Percentiles rank a stretch among this genome's conserved stretches.
phyloP scores from a whole-genome alignment of 2,329 filamentous ascomycete species.

The Didymella glomerata region DNA sequence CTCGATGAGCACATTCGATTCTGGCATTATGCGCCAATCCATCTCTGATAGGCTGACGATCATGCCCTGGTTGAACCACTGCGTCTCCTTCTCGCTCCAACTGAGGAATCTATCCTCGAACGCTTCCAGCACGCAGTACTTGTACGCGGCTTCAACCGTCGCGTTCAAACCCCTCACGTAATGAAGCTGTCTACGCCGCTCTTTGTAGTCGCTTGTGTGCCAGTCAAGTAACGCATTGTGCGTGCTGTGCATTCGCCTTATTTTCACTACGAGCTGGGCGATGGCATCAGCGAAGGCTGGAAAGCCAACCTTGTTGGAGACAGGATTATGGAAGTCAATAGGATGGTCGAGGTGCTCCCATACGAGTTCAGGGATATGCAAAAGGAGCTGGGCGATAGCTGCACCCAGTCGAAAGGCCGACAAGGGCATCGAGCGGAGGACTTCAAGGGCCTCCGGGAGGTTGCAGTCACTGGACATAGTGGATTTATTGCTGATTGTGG shows the following conservation, averaged over 20 bases:
- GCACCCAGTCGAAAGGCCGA: slow-evolving; percentile 1
- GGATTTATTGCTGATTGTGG: background rate
- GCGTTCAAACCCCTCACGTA: background rate
- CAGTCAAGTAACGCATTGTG: background rate
- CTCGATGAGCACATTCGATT: slow-evolving; percentile 18
- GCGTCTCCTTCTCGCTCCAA: slow-evolving; percentile 19
- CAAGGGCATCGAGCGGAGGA: background rate
- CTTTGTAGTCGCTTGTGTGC: background rate
- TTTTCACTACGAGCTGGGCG: background rate
- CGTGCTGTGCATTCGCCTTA: background rate
- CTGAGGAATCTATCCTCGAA: slow-evolving; percentile 18
- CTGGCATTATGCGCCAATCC: background rate
- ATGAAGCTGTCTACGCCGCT: background rate
- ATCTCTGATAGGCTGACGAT: background rate
- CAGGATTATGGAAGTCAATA: background rate
- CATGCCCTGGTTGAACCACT: slow-evolving; percentile 30
- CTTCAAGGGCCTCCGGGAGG: background rate
- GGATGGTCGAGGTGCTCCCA: background rate
- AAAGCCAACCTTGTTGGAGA: background rate
- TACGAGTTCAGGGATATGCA: background rate
- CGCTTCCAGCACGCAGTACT: slow-evolving; percentile 6
- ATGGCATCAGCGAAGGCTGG: background rate
- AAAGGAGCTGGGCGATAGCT: background rate
- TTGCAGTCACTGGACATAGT: background rate
- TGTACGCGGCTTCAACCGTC: slow-evolving; percentile 12